Conservation (phyloP, 2,329 filamentous ascomycete species). For the Penicillium glabrum region DNA sequence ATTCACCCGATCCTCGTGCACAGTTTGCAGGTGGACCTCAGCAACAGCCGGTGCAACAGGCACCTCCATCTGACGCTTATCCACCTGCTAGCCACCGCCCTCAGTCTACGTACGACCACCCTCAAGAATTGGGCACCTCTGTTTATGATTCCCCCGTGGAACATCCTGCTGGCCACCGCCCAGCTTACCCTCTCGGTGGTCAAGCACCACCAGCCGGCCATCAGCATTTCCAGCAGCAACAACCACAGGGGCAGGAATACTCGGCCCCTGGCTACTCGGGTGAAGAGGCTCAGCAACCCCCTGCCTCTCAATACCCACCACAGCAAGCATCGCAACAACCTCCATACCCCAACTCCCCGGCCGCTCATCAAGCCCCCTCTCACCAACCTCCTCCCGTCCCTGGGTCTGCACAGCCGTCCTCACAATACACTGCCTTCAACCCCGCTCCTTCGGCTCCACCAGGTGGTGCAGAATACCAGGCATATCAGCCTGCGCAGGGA, state of each 20-base stretch:
- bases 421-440: slow-evolving; percentile 35
- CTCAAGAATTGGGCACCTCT: slow-evolving; percentile 76
- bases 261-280: slow-evolving; percentile 42
- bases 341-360: slow-evolving; percentile 33
- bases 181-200: slow-evolving; percentile 33
- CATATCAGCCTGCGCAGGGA: slow-evolving; percentile 37
- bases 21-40: slow-evolving; percentile 37
- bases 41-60: slow-evolving; percentile 42
- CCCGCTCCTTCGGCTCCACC: slow-evolving; percentile 23
- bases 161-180: slow-evolving; percentile 28
- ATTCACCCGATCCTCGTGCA: slow-evolving; percentile 43
- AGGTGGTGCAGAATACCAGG: slow-evolving; percentile 33
- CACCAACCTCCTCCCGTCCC: slow-evolving; percentile 39
- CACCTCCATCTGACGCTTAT: slow-evolving; percentile 52
- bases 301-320: slow-evolving; percentile 19
- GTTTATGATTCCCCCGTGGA: slow-evolving; percentile 73
- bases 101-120: slow-evolving; percentile 67
- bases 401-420: slow-evolving; percentile 27
- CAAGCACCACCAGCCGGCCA: slow-evolving; percentile 26
- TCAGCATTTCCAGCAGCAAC: slow-evolving; percentile 32
- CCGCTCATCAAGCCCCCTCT: slow-evolving; percentile 30
- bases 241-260: slow-evolving; percentile 34
- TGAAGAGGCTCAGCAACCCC: slow-evolving; percentile 29
- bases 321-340: slow-evolving; percentile 26
- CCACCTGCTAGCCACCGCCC: slow-evolving; percentile 54